These are phyloP conservation scores for Pyricularia pennisetigena DNA, from an alignment of 2,329 filamentous ascomycete species.

Conservation along the genomic window DNA sequence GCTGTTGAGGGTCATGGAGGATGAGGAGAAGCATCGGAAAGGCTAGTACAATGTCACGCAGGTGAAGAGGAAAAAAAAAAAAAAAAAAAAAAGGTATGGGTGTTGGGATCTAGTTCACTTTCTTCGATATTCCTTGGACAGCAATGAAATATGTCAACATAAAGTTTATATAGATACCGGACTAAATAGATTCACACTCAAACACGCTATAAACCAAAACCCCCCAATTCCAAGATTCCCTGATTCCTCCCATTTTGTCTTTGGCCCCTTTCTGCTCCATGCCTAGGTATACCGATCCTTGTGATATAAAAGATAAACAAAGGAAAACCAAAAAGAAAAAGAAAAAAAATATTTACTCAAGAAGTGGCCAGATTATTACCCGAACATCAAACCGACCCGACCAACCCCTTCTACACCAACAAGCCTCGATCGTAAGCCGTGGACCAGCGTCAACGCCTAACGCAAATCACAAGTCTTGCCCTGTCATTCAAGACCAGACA, in stretches of 20 bases:
- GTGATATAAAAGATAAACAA: background rate
- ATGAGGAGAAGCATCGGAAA: background rate
- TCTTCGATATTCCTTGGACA: background rate
- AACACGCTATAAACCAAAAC: background rate
- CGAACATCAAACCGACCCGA: background rate
- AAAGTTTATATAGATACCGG: background rate
- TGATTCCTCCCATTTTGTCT: background rate
- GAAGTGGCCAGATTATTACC: background rate
- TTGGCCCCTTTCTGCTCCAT: background rate
- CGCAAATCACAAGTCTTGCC: background rate
- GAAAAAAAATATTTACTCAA: background rate
- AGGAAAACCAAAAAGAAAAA: background rate
- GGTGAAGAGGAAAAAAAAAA: too few relatives aligned
- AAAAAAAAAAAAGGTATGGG: too few relatives aligned
- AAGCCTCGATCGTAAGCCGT: background rate
- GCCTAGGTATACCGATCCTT: background rate
- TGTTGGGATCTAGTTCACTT: too few relatives aligned
- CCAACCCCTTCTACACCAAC: too few relatives aligned
- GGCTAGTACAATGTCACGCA: background rate
- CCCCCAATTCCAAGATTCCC: background rate
- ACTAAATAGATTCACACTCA: background rate
- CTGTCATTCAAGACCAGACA: conserved; percentile 17
- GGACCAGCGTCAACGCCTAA: background rate
- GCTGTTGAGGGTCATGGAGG: conserved; percentile 25
- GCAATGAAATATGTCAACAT: background rate